Conservation (phyloP, 2,329 filamentous ascomycete species). For the Penicillium digitatum region DNA sequence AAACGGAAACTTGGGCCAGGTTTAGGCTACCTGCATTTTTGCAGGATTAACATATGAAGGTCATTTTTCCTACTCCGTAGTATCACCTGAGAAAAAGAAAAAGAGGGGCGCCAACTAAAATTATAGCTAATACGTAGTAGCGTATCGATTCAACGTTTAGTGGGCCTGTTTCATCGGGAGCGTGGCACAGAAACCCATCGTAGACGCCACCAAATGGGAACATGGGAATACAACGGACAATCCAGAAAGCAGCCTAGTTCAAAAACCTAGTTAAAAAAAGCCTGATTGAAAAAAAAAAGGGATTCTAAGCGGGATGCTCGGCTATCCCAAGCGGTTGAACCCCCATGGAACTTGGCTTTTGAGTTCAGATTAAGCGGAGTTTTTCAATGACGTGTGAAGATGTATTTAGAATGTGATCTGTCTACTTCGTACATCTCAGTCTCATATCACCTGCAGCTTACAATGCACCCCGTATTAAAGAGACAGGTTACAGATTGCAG, state of each 20-base stretch:
- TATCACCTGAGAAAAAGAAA: conserved; percentile 17
- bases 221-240: conserved; percentile 1
- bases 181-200: conserved; percentile 1
- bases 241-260: neutral
- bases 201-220: conserved; percentile 13
- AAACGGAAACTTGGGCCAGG: neutral
- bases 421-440: neutral
- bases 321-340: conserved; percentile 20
- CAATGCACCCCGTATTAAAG: neutral
- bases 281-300: neutral
- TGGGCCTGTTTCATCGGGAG: conserved; percentile 11
- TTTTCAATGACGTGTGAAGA: conserved; percentile 5
- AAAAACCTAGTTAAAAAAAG: neutral
- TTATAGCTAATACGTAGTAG: conserved; percentile 3
- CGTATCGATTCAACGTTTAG: conserved; percentile 10
- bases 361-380: neutral
- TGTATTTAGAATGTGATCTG: neutral
- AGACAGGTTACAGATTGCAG: neutral
- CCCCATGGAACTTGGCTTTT: conserved; percentile 13
- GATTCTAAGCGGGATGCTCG: conserved; percentile 22
- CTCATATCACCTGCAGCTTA: neutral
- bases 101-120: conserved; percentile 4
- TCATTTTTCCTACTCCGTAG: conserved; percentile 15
- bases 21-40: conserved; percentile 15
- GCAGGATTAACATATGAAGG: conserved; percentile 11